Percentiles rank a stretch among this genome's conserved stretches.
Conservation (phyloP, 2,329 filamentous ascomycete genomes). For the Exophiala sideris region DNA sequence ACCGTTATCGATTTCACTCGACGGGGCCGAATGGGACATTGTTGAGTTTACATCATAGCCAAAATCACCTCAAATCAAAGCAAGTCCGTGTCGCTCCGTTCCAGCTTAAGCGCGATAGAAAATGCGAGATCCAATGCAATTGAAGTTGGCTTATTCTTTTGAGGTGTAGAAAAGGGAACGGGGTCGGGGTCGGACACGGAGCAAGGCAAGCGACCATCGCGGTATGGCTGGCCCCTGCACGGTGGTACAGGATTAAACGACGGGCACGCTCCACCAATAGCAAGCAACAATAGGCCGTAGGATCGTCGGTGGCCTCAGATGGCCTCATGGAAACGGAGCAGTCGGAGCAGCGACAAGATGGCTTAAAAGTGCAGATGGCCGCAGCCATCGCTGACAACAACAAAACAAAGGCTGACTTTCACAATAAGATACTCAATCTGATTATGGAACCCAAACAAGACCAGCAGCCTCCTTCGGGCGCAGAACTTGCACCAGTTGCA, state of each 20-base stretch:
- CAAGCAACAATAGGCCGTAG: too few species aligned
- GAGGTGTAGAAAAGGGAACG: too few species aligned
- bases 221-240: too few species aligned
- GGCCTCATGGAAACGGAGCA: neutral
- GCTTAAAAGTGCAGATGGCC: neutral
- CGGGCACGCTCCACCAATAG: too few species aligned
- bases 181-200: too few species aligned
- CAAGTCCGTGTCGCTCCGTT: neutral
- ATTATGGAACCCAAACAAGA: neutral
- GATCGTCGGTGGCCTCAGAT: too few species aligned
- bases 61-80: neutral
- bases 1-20: constrained; percentile 1
- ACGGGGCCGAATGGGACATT: constrained; percentile 3
- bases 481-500: neutral
- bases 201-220: too few species aligned
- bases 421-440: too few species aligned
- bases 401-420: neutral
- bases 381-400: neutral
- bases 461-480: neutral
- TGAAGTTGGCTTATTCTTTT: too few species aligned
- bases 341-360: neutral
- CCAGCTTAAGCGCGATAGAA: neutral
- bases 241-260: too few species aligned
- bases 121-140: neutral
- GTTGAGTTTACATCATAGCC: neutral